phyloP scores from a whole-genome alignment of 2,329 filamentous ascomycete genomes.

The Monosporascus sp. region DNA sequence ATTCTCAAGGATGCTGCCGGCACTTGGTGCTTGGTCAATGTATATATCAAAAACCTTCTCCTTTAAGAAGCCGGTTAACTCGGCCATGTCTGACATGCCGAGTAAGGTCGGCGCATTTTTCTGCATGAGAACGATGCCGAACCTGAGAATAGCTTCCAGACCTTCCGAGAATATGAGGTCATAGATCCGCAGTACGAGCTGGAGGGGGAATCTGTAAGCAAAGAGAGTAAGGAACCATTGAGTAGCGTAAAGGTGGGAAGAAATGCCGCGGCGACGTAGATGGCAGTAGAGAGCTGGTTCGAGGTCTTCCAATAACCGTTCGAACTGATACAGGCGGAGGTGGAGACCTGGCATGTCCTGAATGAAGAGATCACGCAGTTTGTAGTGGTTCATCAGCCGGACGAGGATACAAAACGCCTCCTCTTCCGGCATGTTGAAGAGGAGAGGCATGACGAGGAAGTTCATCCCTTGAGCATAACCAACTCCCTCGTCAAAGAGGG shows the following conservation, averaged over 20 bases:
- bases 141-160: conserved; percentile 86
- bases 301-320: conserved; percentile 85
- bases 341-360: conserved; percentile 96
- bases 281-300: conserved; percentile 95
- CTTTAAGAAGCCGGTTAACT: conserved; percentile 84
- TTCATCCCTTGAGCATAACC: conserved; percentile 99
- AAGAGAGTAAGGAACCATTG: conserved; percentile 99
- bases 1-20: conserved; percentile 89
- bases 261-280: conserved; percentile 79
- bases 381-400: conserved; percentile 93
- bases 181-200: conserved; percentile 93
- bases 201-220: conserved; percentile 92
- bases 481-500: conserved; percentile 87
- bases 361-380: conserved; percentile 85
- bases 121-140: conserved; percentile 92
- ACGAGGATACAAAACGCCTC: conserved; percentile 94
- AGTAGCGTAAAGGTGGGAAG: conserved; percentile 89
- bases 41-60: conserved; percentile 95
- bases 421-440: conserved; percentile 98
- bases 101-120: conserved; percentile 80
- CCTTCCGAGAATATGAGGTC: conserved; percentile 93
- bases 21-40: conserved; percentile 88
- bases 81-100: conserved; percentile 83
- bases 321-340: conserved; percentile 90
- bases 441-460: conserved; percentile 90